These are phyloP conservation scores for Isatis tinctoria DNA, from an alignment of 345 rosid species.

Conservation along the genomic window DNA sequence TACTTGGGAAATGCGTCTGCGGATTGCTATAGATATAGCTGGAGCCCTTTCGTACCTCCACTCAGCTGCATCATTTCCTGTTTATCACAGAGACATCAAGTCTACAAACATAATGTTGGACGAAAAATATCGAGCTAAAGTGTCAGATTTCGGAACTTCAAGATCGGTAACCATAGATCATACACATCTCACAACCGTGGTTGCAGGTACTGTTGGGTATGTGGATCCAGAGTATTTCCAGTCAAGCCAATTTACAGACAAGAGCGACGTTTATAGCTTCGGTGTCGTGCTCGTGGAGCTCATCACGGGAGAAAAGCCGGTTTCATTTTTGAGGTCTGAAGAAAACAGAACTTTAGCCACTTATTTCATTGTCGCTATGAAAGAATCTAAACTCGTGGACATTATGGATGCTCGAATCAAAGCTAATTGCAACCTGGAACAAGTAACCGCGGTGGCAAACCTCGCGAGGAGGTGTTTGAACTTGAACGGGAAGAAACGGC, in stretches of 20 bases:
- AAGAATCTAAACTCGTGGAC: background rate
- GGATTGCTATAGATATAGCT: constrained; percentile 37
- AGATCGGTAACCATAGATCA: constrained; percentile 42
- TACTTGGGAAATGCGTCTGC: constrained; percentile 34
- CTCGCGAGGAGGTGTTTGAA: constrained; percentile 36
- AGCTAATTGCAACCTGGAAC: constrained; percentile 5
- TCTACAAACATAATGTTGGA: constrained; percentile 45
- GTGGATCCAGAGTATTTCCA: constrained; percentile 32
- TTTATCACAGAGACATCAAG: constrained; percentile 47
- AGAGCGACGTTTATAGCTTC: constrained; percentile 71
- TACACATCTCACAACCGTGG: constrained; percentile 27
- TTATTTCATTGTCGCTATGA: constrained; percentile 24
- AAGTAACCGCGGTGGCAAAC: constrained; percentile 25
- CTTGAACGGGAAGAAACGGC: constrained; percentile 36
- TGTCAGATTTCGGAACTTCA: constrained; percentile 50
- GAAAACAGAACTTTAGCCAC: constrained; percentile 17
- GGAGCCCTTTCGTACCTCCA: constrained; percentile 45
- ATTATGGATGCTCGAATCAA: constrained; percentile 17
- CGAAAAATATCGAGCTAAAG: constrained; percentile 35
- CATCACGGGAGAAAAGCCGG: constrained; percentile 31
- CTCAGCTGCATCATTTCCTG: constrained; percentile 35
- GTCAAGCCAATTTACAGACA: constrained; percentile 23
- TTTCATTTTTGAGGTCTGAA: background rate
- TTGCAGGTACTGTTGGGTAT: constrained; percentile 28
- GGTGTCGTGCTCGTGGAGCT: constrained; percentile 77